Evolutionary conservation across 257 asterid species (phyloP).

Genomic region (Primulina eburnea): DNA sequence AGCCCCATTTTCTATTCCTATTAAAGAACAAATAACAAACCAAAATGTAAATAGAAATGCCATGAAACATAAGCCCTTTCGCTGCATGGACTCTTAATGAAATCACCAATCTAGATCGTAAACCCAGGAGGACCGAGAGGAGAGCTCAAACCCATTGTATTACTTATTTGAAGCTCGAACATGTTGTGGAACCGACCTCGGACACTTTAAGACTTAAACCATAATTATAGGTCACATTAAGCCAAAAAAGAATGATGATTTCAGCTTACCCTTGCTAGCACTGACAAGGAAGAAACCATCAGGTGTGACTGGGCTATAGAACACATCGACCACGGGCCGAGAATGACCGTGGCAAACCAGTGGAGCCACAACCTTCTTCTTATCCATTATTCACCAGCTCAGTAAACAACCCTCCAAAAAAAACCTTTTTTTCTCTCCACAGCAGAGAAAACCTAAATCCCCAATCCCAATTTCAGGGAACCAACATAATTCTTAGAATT

Average conservation of each 20-base stretch:
- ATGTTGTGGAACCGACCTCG: too few relatives aligned
- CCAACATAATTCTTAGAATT: slow-evolving; percentile 24
- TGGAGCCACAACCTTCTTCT: slow-evolving; percentile 85
- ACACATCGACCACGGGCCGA: slow-evolving; percentile 94
- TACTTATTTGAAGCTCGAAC: too few relatives aligned
- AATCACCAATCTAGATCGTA: too few relatives aligned
- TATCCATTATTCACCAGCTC: slow-evolving; percentile 56
- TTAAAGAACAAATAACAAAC: not conserved
- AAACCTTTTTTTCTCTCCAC: not conserved
- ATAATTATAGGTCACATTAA: not conserved
- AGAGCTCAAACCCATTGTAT: too few relatives aligned
- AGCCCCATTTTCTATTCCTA: too few relatives aligned
- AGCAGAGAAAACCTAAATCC: slow-evolving; percentile 25
- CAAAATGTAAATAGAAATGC: not conserved
- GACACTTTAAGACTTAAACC: too few relatives aligned
- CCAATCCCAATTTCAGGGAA: slow-evolving; percentile 25
- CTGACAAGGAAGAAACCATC: slow-evolving; percentile 95
- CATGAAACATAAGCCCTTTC: not conserved
- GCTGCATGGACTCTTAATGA: too few relatives aligned
- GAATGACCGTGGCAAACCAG: slow-evolving; percentile 99
- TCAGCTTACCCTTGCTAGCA: slow-evolving; percentile 90
- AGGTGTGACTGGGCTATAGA: slow-evolving; percentile 91
- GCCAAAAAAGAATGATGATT: not conserved
- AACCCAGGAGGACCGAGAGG: too few relatives aligned
- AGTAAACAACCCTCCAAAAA: slow-evolving; percentile 1